phyloP scores from a whole-genome alignment of 768 basidiomycete genomes.

The Psilocybe tampanensis region DNA sequence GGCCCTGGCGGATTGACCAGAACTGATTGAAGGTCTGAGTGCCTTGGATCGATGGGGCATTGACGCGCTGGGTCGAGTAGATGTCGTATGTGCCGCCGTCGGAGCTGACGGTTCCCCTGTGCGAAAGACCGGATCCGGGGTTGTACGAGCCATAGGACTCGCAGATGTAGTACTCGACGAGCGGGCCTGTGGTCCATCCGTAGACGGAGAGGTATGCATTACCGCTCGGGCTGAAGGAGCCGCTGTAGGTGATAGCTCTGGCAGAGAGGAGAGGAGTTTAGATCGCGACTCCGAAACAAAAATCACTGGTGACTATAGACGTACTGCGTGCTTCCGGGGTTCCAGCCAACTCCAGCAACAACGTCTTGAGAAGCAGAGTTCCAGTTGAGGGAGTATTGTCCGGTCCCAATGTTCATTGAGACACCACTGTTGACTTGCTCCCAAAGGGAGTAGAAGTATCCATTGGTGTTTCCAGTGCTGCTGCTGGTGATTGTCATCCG shows the following conservation, averaged over 20 bases:
- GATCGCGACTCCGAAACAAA: no score
- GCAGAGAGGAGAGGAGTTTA: no score
- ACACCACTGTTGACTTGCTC: constrained; percentile 16
- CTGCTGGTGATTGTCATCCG: constrained; percentile 14
- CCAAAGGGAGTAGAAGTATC: no score
- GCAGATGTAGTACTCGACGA: no score
- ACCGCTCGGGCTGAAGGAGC: constrained; percentile 38
- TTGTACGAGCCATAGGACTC: constrained; percentile 43
- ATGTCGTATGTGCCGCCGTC: constrained; percentile 48
- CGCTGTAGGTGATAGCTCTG: constrained; percentile 40
- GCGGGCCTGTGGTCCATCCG: constrained; percentile 51
- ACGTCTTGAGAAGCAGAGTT: constrained; percentile 11
- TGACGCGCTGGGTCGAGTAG: constrained; percentile 36
- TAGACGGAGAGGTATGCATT: constrained; percentile 48
- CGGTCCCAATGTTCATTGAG: no score
- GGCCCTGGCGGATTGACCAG: no score
- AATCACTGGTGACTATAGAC: no score
- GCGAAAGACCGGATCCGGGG: constrained; percentile 32
- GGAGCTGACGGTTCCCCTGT: constrained; percentile 40
- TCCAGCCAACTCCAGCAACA: constrained; percentile 20
- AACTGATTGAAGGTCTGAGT: constrained; percentile 50
- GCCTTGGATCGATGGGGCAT: constrained; percentile 44
- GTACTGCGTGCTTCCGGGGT: no score
- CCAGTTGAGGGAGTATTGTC: constrained; percentile 20
- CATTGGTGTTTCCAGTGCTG: constrained; percentile 12